These are phyloP conservation scores for Colletotrichum incanum DNA, from an alignment of 2,329 filamentous ascomycete species.

Conservation along the genomic window DNA sequence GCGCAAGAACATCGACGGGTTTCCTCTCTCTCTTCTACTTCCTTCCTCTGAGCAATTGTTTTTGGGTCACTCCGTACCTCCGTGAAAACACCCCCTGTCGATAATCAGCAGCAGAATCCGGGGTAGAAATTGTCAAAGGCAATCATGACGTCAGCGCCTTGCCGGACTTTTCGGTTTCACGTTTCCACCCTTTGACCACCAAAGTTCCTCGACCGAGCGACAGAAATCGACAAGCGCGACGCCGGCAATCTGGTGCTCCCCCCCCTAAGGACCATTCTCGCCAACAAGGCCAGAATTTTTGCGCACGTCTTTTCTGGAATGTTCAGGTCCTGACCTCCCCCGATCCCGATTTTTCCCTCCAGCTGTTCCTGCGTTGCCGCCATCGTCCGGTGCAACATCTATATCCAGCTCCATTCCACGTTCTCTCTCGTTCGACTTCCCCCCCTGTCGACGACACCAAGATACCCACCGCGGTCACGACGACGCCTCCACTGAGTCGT, in stretches of 20 bases:
- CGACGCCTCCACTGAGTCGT: background rate
- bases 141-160: slow-evolving; percentile 13
- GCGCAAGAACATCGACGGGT: background rate
- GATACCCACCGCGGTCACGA: background rate
- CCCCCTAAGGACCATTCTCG: background rate
- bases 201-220: background rate
- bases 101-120: background rate
- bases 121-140: background rate
- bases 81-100: background rate
- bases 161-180: slow-evolving; percentile 2
- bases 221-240: background rate
- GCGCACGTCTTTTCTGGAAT: background rate
- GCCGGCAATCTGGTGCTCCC: background rate
- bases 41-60: background rate
- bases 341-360: background rate
- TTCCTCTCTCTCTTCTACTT: background rate
- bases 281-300: background rate
- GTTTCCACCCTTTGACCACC: slow-evolving; percentile 8
- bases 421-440: background rate
- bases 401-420: slow-evolving; percentile 4
- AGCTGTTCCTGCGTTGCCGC: background rate
- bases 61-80: background rate
- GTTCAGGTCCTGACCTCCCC: background rate
- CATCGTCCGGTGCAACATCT: slow-evolving; percentile 3
- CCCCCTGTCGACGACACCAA: background rate